Conservation (phyloP, 805 yeast genomes). For the Zygosaccharomyces bisporus region DNA sequence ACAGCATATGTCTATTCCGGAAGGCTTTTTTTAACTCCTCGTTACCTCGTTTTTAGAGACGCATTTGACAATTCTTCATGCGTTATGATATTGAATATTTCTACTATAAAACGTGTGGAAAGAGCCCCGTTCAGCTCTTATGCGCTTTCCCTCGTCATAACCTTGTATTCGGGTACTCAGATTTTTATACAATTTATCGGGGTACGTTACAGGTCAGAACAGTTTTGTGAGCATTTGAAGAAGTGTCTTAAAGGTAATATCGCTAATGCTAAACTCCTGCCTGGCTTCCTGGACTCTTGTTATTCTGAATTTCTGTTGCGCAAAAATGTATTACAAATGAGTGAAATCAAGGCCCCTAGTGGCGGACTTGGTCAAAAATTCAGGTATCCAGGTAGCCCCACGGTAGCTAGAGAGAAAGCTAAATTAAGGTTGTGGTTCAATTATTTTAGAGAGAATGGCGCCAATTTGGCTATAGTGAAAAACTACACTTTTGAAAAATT, state of each 20-base stretch:
- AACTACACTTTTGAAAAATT: conserved; percentile 78
- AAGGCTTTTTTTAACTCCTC: conserved; percentile 64
- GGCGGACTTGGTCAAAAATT: conserved; percentile 86
- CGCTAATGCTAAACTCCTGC: conserved; percentile 55
- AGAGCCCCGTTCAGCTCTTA: conserved; percentile 72
- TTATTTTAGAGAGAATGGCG: conserved; percentile 76
- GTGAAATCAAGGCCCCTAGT: conserved; percentile 51
- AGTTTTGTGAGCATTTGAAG: conserved; percentile 68
- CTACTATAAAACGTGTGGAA: conserved; percentile 80
- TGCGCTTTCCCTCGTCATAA: conserved; percentile 72
- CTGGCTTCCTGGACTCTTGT: conserved; percentile 62
- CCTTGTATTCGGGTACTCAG: conserved; percentile 60
- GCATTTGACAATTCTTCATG: conserved; percentile 65
- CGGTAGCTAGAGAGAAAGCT: conserved; percentile 69
- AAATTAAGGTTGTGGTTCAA: conserved; percentile 94
- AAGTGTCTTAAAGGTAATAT: conserved; percentile 58
- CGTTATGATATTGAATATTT: conserved; percentile 64
- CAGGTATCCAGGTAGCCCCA: conserved; percentile 87
- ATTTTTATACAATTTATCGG: conserved; percentile 75
- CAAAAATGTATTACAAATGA: conserved; percentile 38
- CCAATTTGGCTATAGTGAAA: conserved; percentile 70
- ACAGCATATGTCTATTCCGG: conserved; percentile 51
- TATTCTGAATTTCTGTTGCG: conserved; percentile 84
- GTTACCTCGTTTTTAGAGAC: conserved; percentile 71
- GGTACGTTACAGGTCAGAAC: conserved; percentile 70